Percentiles rank a stretch among this genome's conserved stretches.
Conservation (phyloP, 352 stramenopile species). For the Hyaloperonospora arabidopsidis region DNA sequence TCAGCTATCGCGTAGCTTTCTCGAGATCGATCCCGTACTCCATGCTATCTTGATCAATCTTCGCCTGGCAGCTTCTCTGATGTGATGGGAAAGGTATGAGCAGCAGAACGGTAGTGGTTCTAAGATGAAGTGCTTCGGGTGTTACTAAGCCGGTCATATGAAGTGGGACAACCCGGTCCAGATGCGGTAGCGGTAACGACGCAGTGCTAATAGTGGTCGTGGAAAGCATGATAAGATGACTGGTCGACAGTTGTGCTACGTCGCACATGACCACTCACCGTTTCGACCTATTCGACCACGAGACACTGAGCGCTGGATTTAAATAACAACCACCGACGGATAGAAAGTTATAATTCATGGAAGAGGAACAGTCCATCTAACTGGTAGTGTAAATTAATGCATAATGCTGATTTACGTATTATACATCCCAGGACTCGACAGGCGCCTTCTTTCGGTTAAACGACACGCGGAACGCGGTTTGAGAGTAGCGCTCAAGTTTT, state of each 20-base stretch:
- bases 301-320: background rate
- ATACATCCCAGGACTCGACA: constrained; percentile 12
- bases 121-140: too few species aligned
- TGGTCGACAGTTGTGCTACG: background rate
- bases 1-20: too few species aligned
- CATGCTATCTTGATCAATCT: too few species aligned
- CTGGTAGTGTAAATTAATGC: background rate
- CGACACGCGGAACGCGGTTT: constrained; percentile 8
- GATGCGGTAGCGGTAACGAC: too few species aligned
- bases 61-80: too few species aligned
- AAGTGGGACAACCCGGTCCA: too few species aligned
- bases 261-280: background rate
- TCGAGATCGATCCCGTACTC: too few species aligned
- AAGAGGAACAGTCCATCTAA: background rate
- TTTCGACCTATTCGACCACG: background rate
- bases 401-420: background rate
- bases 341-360: background rate
- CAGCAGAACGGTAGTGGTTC: too few species aligned
- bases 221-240: background rate
- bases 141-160: too few species aligned
- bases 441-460: constrained; percentile 13
- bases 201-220: background rate
- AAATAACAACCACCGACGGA: background rate
- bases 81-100: too few species aligned
- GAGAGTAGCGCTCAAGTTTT: constrained; percentile 6